Percentiles rank a stretch among this genome's conserved stretches.
phyloP scores from a whole-genome alignment of 345 rosid species.

The Lepidium aucheri region DNA sequence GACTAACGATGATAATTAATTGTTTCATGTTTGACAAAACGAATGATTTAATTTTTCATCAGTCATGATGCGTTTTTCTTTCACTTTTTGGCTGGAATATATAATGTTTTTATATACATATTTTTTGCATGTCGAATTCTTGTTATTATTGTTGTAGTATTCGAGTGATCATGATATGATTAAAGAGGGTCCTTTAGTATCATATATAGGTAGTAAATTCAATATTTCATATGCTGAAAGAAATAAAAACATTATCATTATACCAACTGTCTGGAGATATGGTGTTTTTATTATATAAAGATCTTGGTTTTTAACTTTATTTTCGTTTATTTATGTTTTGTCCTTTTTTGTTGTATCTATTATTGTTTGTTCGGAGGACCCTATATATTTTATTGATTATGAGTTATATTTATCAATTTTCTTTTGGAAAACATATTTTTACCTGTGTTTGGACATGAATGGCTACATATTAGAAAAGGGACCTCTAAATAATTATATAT shows the following conservation, averaged over 20 bases:
- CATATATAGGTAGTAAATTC: conserved; percentile 5
- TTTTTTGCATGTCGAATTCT: background rate
- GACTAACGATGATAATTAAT: background rate
- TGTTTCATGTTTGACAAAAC: background rate
- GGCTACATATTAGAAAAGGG: background rate
- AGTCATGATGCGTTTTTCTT: background rate
- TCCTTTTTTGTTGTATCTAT: background rate
- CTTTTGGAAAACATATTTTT: background rate
- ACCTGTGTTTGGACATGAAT: conserved; percentile 5
- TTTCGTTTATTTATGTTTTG: background rate
- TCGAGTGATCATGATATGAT: conserved; percentile 3
- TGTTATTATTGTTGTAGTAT: background rate
- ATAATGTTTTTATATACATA: background rate
- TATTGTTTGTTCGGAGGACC: background rate
- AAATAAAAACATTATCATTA: conserved; percentile 9
- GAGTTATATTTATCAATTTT: background rate
- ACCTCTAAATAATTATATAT: background rate
- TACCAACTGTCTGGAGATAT: conserved; percentile 17
- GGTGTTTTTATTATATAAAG: conserved; percentile 15
- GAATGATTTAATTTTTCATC: background rate
- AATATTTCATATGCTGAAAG: conserved; percentile 12
- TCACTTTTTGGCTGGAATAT: background rate
- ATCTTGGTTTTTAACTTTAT: conserved; percentile 4
- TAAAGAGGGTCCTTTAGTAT: conserved; percentile 8
- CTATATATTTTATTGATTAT: background rate